Evolutionary conservation across 1,284 basidiomycete genomes (phyloP).

Genomic region (Apiotrichum akiyoshidainum): DNA sequence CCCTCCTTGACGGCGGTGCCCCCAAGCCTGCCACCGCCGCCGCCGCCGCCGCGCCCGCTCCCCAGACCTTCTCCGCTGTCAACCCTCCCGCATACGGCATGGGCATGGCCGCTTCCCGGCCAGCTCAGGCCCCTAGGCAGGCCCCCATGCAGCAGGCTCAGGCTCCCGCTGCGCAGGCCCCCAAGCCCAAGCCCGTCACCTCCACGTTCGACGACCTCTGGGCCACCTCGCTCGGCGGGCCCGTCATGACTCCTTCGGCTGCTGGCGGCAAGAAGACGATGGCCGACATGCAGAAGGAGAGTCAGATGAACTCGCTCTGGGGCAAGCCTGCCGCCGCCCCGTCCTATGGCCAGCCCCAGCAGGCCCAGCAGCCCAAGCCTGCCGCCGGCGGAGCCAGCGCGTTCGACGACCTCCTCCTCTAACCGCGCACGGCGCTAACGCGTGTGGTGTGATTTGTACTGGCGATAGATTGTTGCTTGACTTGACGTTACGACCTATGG

Average conservation of each 20-base stretch:
- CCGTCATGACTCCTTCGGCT: constrained; percentile 30
- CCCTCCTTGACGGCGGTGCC: constrained; percentile 48
- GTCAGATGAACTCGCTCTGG: constrained; percentile 74
- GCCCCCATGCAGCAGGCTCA: constrained; percentile 15
- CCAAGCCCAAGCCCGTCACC: constrained; percentile 12
- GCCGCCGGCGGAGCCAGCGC: constrained; percentile 10
- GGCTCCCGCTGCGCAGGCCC: constrained; percentile 5
- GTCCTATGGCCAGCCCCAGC: neutral
- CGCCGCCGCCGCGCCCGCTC: constrained; percentile 26
- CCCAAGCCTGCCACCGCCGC: constrained; percentile 24
- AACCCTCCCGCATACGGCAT: constrained; percentile 17
- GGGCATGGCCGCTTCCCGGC: constrained; percentile 7
- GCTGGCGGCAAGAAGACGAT: constrained; percentile 63
- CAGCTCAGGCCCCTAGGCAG: constrained; percentile 8
- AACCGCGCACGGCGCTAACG: neutral
- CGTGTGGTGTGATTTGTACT: neutral
- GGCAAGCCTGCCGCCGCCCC: constrained; percentile 26
- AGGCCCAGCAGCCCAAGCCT: constrained; percentile 16
- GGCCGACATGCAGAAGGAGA: constrained; percentile 81
- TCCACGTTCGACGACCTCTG: constrained; percentile 80
- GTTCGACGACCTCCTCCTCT: constrained; percentile 34
- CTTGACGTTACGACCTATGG: neutral
- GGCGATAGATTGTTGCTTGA: constrained; percentile 2
- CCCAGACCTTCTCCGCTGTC: constrained; percentile 12
- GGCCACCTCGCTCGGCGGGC: constrained; percentile 65